Evolutionary conservation across 371 early-diverging fungal species (phyloP).

Genomic region (Apophysomyces ossiformis): DNA sequence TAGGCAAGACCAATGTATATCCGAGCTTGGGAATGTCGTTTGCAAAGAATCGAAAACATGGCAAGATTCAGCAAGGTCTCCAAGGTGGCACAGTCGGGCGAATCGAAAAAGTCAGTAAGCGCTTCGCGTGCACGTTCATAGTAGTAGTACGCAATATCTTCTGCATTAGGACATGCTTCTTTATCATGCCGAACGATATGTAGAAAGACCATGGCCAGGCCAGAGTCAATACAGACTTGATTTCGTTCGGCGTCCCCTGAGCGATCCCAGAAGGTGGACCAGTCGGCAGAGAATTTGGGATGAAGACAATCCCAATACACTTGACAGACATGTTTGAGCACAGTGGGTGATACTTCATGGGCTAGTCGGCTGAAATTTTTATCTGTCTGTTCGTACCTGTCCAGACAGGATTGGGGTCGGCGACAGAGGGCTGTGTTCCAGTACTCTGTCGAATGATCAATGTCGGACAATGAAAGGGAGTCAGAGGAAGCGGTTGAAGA

Average conservation of each 20-base stretch:
- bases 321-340: constrained; percentile 34
- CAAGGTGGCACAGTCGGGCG: constrained; percentile 33
- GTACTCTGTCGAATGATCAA: constrained; percentile 23
- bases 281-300: constrained; percentile 36
- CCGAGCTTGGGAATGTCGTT: constrained; percentile 36
- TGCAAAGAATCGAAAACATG: constrained; percentile 36
- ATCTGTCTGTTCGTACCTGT: constrained; percentile 28
- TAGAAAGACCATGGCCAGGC: constrained; percentile 37
- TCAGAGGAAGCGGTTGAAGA: constrained; percentile 18
- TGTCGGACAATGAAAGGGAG: not conserved
- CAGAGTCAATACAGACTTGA: constrained; percentile 38
- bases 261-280: constrained; percentile 38
- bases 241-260: constrained; percentile 33
- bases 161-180: constrained; percentile 28
- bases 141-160: constrained; percentile 35
- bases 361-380: constrained; percentile 28
- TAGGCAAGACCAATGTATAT: constrained; percentile 35
- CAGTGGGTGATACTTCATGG: constrained; percentile 30
- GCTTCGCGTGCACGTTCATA: constrained; percentile 37
- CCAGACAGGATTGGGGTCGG: constrained; percentile 26
- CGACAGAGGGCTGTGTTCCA: constrained; percentile 22
- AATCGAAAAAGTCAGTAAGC: constrained; percentile 41
- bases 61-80: constrained; percentile 36
- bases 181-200: constrained; percentile 42
- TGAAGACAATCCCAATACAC: constrained; percentile 43